A percentile compares a stretch with the other conserved stretches of the same genome.
Evolutionary conservation across 495 filamentous ascomycete genomes (phyloP).

Genomic region (Peziza echinospora): DNA sequence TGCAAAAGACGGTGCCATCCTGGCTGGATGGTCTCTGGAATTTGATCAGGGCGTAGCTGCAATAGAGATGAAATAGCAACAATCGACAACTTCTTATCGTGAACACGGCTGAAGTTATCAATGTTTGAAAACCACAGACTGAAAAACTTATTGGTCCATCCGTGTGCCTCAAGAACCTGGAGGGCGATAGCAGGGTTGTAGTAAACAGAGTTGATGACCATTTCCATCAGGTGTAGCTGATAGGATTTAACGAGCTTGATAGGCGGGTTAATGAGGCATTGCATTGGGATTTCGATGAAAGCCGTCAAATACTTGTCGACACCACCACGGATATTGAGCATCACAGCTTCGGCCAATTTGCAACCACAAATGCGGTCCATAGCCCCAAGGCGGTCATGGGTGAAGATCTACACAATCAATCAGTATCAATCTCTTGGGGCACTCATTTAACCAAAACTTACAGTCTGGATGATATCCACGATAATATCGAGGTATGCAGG

Average conservation of each 20-base stretch:
- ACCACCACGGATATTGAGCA: constrained; percentile 82
- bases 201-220: constrained; percentile 95
- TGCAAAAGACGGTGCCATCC: constrained; percentile 92
- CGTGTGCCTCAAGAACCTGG: constrained; percentile 66
- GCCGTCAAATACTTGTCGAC: constrained; percentile 68
- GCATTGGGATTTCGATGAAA: constrained; percentile 79
- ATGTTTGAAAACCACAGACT: constrained; percentile 94
- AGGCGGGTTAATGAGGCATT: constrained; percentile 38
- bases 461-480: constrained; percentile 60
- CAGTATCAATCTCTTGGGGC: neutral
- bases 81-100: constrained; percentile 96
- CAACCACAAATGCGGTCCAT: constrained; percentile 97
- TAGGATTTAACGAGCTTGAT: constrained; percentile 75
- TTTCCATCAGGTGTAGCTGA: constrained; percentile 90
- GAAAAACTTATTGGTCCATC: constrained; percentile 99
- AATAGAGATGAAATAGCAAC: constrained; percentile 74
- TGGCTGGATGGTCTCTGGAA: constrained; percentile 72
- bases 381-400: constrained; percentile 72
- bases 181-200: constrained; percentile 58
- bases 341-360: constrained; percentile 90
- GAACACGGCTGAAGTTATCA: constrained; percentile 75
- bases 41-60: constrained; percentile 48
- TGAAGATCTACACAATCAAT: constrained; percentile 31
- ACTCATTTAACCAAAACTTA: no score
- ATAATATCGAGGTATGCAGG: constrained; percentile 71